Evolutionary conservation across 2,329 filamentous ascomycete species (phyloP).

Genomic region (Ramularia endophylla): DNA sequence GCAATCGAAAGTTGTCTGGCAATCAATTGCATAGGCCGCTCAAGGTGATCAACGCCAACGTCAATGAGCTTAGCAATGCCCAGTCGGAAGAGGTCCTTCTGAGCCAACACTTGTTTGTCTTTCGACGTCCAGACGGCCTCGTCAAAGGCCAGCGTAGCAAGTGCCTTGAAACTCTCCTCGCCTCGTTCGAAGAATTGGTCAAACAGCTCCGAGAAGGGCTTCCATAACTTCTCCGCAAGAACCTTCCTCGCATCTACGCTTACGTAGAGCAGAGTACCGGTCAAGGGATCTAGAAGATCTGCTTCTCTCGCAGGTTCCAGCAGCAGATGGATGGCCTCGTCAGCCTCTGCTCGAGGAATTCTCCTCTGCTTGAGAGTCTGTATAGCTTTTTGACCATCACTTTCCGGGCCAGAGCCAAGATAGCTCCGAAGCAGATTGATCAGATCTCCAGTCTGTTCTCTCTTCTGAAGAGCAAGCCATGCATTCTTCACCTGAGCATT

Average conservation of each 20-base stretch:
- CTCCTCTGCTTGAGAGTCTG: constrained; percentile 24
- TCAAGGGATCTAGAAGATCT: constrained; percentile 33
- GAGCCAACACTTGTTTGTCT: constrained; percentile 40
- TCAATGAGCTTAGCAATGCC: constrained; percentile 87
- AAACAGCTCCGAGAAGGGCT: constrained; percentile 39
- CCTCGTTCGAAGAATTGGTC: constrained; percentile 40
- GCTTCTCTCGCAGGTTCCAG: constrained; percentile 32
- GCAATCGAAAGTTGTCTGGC: constrained; percentile 52
- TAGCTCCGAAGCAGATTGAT: constrained; percentile 21
- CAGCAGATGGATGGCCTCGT: constrained; percentile 37
- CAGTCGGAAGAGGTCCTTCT: constrained; percentile 62
- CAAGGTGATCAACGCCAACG: constrained; percentile 69
- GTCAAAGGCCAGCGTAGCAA: constrained; percentile 39
- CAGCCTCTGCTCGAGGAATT: constrained; percentile 35
- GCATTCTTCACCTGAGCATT: constrained; percentile 36
- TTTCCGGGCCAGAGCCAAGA: constrained; percentile 27
- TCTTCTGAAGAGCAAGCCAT: constrained; percentile 35
- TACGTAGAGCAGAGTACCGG: constrained; percentile 28
- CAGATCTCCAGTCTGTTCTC: constrained; percentile 18
- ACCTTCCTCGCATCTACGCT: constrained; percentile 34
- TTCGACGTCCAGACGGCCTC: constrained; percentile 37
- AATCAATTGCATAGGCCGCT: constrained; percentile 55
- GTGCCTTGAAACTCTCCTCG: constrained; percentile 40
- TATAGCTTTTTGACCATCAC: constrained; percentile 37
- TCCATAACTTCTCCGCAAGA: constrained; percentile 34